Evolutionary conservation across 192 early-diverging fungal genomes (phyloP).

Genomic region (Gaertneriomyces semiglobifer): DNA sequence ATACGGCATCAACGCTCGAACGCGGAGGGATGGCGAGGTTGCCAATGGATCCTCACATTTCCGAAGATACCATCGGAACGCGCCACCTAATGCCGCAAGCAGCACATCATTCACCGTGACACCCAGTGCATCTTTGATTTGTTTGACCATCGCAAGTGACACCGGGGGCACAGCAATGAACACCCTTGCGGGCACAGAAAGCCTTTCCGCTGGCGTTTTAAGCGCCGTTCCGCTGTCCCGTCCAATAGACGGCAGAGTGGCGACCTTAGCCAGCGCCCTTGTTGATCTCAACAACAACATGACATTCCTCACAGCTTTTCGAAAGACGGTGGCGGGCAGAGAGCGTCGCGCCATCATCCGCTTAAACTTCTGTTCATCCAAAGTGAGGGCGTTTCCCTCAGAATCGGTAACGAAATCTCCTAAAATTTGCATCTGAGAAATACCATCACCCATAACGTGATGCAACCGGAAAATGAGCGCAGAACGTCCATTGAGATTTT

Average conservation of each 20-base stretch:
- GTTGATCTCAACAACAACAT: no score
- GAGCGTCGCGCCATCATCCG: background rate
- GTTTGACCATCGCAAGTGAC: slow-evolving; percentile 16
- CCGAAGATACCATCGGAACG: slow-evolving; percentile 21
- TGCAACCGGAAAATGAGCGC: slow-evolving; percentile 22
- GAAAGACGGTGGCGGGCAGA: no score
- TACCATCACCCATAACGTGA: slow-evolving; percentile 27
- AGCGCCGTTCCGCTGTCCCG: slow-evolving; percentile 14
- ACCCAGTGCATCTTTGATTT: slow-evolving; percentile 18
- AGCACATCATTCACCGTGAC: slow-evolving; percentile 27
- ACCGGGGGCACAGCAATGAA: slow-evolving; percentile 18
- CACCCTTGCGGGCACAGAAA: background rate
- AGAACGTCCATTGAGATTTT: slow-evolving; percentile 2
- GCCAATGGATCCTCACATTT: slow-evolving; percentile 19
- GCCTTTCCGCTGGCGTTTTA: background rate
- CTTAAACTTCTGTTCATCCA: slow-evolving; percentile 27
- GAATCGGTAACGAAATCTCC: slow-evolving; percentile 16
- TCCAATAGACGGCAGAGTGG: slow-evolving; percentile 6
- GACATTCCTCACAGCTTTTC: no score
- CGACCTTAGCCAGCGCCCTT: slow-evolving; percentile 13
- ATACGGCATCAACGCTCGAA: slow-evolving; percentile 37
- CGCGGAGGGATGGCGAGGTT: slow-evolving; percentile 4
- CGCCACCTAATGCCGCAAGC: slow-evolving; percentile 22
- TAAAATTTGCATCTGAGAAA: slow-evolving; percentile 22
- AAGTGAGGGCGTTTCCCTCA: slow-evolving; percentile 15